Base-by-base conservation (phyloP, 805 yeast genomes). In the Candida vartiovaarae region DNA sequence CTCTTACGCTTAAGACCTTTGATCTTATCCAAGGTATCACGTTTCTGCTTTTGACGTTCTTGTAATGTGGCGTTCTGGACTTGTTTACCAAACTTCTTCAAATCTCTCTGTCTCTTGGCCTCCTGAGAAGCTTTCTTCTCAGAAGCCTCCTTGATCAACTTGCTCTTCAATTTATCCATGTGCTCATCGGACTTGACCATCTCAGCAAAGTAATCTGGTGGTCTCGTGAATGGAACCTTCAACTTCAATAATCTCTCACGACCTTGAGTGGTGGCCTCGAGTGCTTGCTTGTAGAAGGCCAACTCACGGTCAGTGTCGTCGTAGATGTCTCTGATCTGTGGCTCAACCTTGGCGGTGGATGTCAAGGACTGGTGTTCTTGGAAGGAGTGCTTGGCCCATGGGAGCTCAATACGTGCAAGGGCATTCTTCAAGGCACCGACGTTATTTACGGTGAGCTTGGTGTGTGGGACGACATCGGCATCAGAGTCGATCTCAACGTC, bases 161-260 rank as follows among this genome's bases (percentile, higher is more conserved):
- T 88, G 58, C 72, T 68, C 72, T 87, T 89, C 60, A 93, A 75
- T 66, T 80, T 86, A 60, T 88, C 96, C 99, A 93, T 93, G 66
- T 93, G 99, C 64, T 88, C 96, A 65, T 93, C 99, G 43, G 90
- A 82, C 70, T 93, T 93, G 47, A 89, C 86, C 99, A 93, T 93
- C 67, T 93, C 99, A 20, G 99, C 99, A 68, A 93, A 93, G 65
- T 87, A 93, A 63, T 93, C 99, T 57, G 78, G 69, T 32, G 99
- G 99, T 64, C 99, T 79, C 28, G 95, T 74, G 63, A 93, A 93
- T 47, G 96, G 88, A 30, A 91, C 80, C 59, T 82, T 82, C 52
- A 85, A 74, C 57, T 80, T 80, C 40, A 80, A 67, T 35, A 85
- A 70, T 43, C 76, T 75, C 38, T 72, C 63, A 58, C 91, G 81